These are phyloP conservation scores for Phytophthora ramorum DNA, from an alignment of 352 stramenopile species.

Conservation along the genomic window DNA sequence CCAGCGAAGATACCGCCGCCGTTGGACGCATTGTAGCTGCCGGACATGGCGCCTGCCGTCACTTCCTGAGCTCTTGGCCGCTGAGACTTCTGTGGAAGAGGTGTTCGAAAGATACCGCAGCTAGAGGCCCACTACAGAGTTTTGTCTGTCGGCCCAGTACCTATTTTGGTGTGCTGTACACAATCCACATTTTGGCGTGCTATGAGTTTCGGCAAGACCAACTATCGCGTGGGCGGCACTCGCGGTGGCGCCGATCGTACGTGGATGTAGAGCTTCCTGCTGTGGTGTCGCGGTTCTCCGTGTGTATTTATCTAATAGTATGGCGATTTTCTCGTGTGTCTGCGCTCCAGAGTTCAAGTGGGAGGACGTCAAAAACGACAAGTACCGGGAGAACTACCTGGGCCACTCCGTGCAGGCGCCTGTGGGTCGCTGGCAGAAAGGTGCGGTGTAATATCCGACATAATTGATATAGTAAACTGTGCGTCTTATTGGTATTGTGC, in stretches of 20 bases:
- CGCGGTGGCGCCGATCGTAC: constrained; percentile 87
- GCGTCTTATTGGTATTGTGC: neutral
- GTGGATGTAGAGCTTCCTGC: constrained; percentile 13
- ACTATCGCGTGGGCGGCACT: constrained; percentile 89
- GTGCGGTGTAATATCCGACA: neutral
- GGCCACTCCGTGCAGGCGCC: constrained; percentile 89
- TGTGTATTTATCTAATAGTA: neutral
- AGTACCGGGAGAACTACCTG: constrained; percentile 93
- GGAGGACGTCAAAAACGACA: constrained; percentile 94
- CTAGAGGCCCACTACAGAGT: neutral
- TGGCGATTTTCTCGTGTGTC: constrained; percentile 3
- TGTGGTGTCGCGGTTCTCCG: neutral
- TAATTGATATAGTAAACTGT: neutral
- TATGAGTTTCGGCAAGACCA: constrained; percentile 89
- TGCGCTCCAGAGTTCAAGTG: constrained; percentile 87
- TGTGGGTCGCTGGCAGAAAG: constrained; percentile 89
- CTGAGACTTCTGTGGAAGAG: constrained; percentile 21
- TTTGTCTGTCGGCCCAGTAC: too few species aligned
- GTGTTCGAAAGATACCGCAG: constrained; percentile 15
- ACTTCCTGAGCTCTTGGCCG: constrained; percentile 7
- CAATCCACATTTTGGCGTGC: neutral
- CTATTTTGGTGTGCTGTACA: neutral
- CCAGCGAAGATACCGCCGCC: constrained; percentile 35
- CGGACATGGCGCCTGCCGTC: constrained; percentile 33
- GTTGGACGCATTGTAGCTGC: constrained; percentile 44